Evolutionary conservation across 805 yeast genomes (phyloP), one percentile per base, ranked within the genome.

Genomic region (Kodamaea leandrae): DNA sequence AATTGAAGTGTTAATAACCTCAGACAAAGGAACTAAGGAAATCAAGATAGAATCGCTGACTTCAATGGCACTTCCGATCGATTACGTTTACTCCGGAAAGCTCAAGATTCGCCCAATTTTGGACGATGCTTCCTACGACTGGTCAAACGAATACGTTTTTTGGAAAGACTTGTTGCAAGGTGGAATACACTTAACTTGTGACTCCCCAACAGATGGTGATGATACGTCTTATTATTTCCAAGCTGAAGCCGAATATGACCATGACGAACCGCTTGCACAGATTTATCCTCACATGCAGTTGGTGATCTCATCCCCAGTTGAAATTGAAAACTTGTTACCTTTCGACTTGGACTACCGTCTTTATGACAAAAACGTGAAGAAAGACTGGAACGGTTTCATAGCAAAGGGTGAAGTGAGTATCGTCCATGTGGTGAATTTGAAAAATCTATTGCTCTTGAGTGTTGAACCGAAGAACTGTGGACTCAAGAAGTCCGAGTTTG

Each of bases 221-320:
- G 64, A 55, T 45, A 68, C 78, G 0, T 59, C 72, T 1, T 85
- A 78, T 57, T 83, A 75, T 52, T 83, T 86, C 63, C 91, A 85
- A 49, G 84, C 83, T 0, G 83, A 78, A 49, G 88, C 91, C 1
- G 61, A 66, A 33, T 83, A 63, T 58, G 79, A 84, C 47, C 58
- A 65, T 13, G 70, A 74, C n/a, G 95, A 86, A 47, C 89, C 88
- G 0, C 64, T 89, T 18, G 75, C 86, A 0, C 70, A 73, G 43
- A 74, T 86, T 1, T 95, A 87, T 54, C 99, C 99, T 0, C 93
- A 86, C 52, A 75, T 91, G 86, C 74, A 71, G 6, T 64, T 93
- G 17, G 74, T 80, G 3, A 64, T 93, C 5, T 80, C 93, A 0
- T 87, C 98, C 0, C 98, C 99, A 0, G 63, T 93, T 34, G 86